These are phyloP conservation scores for Aspergillus awamori DNA, from an alignment of 2,329 filamentous ascomycete genomes.

Conservation along the genomic window DNA sequence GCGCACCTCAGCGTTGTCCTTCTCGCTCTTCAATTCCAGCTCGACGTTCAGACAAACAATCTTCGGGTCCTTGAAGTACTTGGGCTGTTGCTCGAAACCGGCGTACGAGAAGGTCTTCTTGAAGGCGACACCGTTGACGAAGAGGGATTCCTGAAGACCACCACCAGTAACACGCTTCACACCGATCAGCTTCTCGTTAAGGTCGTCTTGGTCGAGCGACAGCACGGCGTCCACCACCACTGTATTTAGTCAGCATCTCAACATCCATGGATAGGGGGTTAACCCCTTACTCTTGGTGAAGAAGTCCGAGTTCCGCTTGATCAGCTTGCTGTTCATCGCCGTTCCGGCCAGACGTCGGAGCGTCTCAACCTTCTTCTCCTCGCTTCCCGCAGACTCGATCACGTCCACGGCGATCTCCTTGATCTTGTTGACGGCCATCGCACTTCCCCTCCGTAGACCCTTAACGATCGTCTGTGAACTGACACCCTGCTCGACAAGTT, in stretches of 20 bases:
- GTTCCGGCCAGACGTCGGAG: slow-evolving; percentile 87
- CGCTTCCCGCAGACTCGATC: slow-evolving; percentile 72
- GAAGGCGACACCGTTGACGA: slow-evolving; percentile 97
- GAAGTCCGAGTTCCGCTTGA: slow-evolving; percentile 94
- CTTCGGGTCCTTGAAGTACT: slow-evolving; percentile 90
- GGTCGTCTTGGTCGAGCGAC: slow-evolving; percentile 91
- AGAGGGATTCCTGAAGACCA: slow-evolving; percentile 91
- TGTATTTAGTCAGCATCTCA: slow-evolving; percentile 41
- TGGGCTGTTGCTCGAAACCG: slow-evolving; percentile 98
- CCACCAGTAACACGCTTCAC: slow-evolving; percentile 98
- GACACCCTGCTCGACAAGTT: slow-evolving; percentile 93
- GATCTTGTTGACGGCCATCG: slow-evolving; percentile 96
- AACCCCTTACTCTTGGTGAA: slow-evolving; percentile 82
- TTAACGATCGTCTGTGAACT: slow-evolving; percentile 98
- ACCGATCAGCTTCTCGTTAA: slow-evolving; percentile 97
- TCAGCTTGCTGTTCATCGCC: slow-evolving; percentile 99
- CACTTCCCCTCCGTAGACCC: slow-evolving; percentile 81
- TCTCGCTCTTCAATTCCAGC: slow-evolving; percentile 96
- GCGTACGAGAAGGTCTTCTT: slow-evolving; percentile 99
- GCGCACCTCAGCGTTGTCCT: slow-evolving; percentile 97
- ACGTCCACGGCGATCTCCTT: slow-evolving; percentile 85
- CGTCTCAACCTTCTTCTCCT: slow-evolving; percentile 85
- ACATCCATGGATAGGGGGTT: too few relatives aligned
- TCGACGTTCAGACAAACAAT: slow-evolving; percentile 98
- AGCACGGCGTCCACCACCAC: slow-evolving; percentile 98